Base-by-base conservation (phyloP, 495 filamentous ascomycete genomes). In the Sporormia fimetaria region DNA sequence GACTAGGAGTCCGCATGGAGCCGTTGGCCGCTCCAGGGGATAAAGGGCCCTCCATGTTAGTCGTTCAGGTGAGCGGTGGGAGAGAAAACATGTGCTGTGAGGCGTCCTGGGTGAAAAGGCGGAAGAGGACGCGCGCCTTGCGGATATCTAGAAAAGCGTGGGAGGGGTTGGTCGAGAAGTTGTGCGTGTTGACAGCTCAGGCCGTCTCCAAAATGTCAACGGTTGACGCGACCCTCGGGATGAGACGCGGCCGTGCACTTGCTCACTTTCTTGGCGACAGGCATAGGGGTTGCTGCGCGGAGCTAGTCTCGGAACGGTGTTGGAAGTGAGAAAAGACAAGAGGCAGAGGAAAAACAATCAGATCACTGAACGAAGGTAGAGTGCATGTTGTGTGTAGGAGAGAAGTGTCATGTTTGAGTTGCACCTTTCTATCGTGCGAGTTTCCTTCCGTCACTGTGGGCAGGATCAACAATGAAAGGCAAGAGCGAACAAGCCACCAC, bases 21-120 rank as follows among this genome's bases (percentile, higher is more conserved):
- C 47, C 47, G 53, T 61, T 61, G 34, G 52, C 45, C 26, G 56
- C 56, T 29, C 46, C 52, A 35, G 42, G 43, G 33, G 49, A 52
- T 53, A 58, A 27, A 39, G 61, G 59, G 41, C 55, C 61, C 54
- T 64, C 61, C 61, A 64, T 64, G 42, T 12, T 42, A 17, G 45
- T 33, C 17, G 35, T 47, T 51, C 37, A 46, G 21, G 31, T 33
- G 16, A 31, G 29, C 15, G 27, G 27, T 25, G 12, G 42, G 33
- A 24, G 33, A 24, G 35, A 37, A 42, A 42, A 47, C 51, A 55
- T 55, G 47, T 51, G 47, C 42, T 46, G 37, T 24, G 36, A 8
- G 21, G 40, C 25, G 41, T 45, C 45, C 40, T 9, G 12, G n/a
- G 37, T 4, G 5, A 4, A 17, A 18, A 0, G 32, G 6, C 8